Base-by-base conservation (phyloP, 192 early-diverging fungal genomes). In the Coemansia sp. region DNA sequence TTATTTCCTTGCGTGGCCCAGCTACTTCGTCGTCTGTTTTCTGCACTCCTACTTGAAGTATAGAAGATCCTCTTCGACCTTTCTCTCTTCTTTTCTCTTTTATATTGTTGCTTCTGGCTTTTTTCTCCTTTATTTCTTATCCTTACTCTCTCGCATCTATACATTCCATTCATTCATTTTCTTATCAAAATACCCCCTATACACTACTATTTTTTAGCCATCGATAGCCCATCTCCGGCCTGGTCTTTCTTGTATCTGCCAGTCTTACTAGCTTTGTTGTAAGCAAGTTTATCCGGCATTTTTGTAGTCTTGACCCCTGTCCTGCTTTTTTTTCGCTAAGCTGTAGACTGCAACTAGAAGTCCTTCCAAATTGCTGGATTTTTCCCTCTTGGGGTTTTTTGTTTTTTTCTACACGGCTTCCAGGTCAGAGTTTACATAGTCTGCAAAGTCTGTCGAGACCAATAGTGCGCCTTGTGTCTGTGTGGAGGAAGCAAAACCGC, bases 81-180 rank as follows among this genome's bases (percentile, higher is more conserved):
- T 60, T 60, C 28, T 60, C 35, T 48, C n/a, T n/a, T 52, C 50
- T 52, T 25, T 52, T 52, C 50, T 52, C 14, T 27, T 52, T 28
- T 35, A 14, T 24, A 54, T 54, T 54, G 52, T 27, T 30, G 9
- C 55, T 39, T 34, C 29, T n/a, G 32, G 11, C 18, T 59, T n/a
- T 59, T 59, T 25, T 59, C 32, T 25, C 30, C 25, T 55, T 18
- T 55, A 55, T 55, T 20, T 29, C 54, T 55, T 55, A 55, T 55
- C 54, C 30, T 55, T 55, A n/a, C 29, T 34, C 2, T 13, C 25
- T n/a, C n/a, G 29, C 29, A 34, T 55, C 19, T 55, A 34, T 55
- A 29, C 30, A 29, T n/a, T 20, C 10, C 51, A 62, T 62, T 62
- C 61, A 52, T 28, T 28, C 61, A 54, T 22, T 20, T 28, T 50